Percentiles rank a stretch among this genome's conserved stretches.
Conservation (phyloP, 2,329 filamentous ascomycete genomes). For the Microsporum ferrugineum region DNA sequence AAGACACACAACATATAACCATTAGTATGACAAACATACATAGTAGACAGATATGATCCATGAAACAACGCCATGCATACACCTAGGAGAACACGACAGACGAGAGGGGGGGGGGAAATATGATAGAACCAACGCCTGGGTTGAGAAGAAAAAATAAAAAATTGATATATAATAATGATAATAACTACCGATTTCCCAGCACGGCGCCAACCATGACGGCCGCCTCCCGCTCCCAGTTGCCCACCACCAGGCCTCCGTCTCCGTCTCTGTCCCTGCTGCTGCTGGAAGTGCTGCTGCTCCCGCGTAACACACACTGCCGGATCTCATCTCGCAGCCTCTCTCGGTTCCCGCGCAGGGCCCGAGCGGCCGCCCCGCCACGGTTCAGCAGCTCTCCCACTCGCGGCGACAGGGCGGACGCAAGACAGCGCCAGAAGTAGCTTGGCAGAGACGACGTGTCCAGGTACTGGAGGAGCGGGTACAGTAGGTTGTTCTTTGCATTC, state of each 20-base stretch:
- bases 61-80: not conserved
- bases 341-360: conserved; percentile 66
- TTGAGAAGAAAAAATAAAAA: not conserved
- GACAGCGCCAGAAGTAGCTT: conserved; percentile 85
- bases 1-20: not conserved
- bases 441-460: conserved; percentile 79
- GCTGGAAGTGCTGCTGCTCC: conserved; percentile 49
- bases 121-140: not conserved
- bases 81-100: no score
- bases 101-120: not conserved
- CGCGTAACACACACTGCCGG: conserved; percentile 68
- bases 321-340: conserved; percentile 66
- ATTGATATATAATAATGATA: not conserved
- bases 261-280: conserved; percentile 26
- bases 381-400: conserved; percentile 75
- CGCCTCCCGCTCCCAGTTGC: conserved; percentile 76
- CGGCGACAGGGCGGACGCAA: conserved; percentile 64
- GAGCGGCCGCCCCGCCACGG: conserved; percentile 70
- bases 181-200: conserved; percentile 28
- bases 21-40: not conserved
- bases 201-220: conserved; percentile 90
- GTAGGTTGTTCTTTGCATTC: conserved; percentile 40
- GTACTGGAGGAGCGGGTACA: conserved; percentile 60
- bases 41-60: not conserved
- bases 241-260: conserved; percentile 32